Evolutionary conservation across 2,329 filamentous ascomycete species (phyloP).

Genomic region (Ophiostoma quercus): DNA sequence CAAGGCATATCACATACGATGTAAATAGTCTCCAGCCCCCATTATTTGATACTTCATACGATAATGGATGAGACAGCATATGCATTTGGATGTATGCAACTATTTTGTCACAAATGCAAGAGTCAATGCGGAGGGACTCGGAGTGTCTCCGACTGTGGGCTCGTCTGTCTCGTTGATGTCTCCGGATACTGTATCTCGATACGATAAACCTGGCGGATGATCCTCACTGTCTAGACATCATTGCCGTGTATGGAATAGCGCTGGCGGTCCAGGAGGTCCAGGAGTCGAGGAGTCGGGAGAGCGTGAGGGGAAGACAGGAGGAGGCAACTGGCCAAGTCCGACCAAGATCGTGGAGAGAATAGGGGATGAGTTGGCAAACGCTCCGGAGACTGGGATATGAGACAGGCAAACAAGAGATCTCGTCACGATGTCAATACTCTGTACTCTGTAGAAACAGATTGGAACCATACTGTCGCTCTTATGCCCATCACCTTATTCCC

Average conservation of each 20-base stretch:
- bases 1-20: not conserved
- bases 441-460: too few species aligned
- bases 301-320: not conserved
- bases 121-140: not conserved
- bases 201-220: constrained; percentile 18
- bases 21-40: not conserved
- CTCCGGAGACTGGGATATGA: not conserved
- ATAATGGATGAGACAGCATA: not conserved
- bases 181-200: constrained; percentile 14
- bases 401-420: not conserved
- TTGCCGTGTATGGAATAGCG: constrained; percentile 24
- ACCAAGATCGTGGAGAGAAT: not conserved
- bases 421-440: too few species aligned
- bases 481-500: not conserved
- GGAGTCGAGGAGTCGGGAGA: not conserved
- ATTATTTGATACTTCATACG: not conserved
- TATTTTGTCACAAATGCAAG: not conserved
- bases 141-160: not conserved
- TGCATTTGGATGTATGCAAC: not conserved
- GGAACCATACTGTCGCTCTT: not conserved
- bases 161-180: not conserved
- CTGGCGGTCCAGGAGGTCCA: not conserved
- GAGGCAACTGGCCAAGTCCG: not conserved
- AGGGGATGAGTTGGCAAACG: constrained; percentile 5
- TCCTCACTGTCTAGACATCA: constrained; percentile 21